Base-by-base conservation (phyloP, 1,284 basidiomycete species). In the Moesziomyces globuligerus region DNA sequence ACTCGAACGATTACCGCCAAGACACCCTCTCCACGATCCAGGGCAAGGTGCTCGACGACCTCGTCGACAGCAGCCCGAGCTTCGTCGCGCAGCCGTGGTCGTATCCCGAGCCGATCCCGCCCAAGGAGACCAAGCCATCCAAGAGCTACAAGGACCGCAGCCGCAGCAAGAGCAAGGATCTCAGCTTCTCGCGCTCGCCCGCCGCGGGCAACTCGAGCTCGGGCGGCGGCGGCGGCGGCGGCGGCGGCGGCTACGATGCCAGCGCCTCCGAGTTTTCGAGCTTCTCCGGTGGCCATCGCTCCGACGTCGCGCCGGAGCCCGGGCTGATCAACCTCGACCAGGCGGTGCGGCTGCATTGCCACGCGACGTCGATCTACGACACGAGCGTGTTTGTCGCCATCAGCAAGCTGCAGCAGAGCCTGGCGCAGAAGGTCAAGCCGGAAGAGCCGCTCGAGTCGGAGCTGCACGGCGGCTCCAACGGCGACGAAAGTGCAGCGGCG, bases 1-100 rank as follows among this genome's bases (percentile, higher is more conserved):
- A 95, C 58, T 90, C 91, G 54, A 93, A 94, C 73, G 95, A 97
- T 75, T 94, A 96, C 81, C 90, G 93, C 75, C 89, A 91, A 62
- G 79, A 80, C 34, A 80, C 76, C 4, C 72, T 78, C 10, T 59
- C 68, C 21, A 77, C 79, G 21, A 77, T 81, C 48, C 69, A 77
- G 34, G 72, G 74, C 61, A 72, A 79, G 40, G 75, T 81, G 18
- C 55, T 68, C 25, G 78, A 81, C 37, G 77, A 80, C 21, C 75
- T 81, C 18, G 62, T 75, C 11, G 78, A 81, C 46, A 67, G 54
- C 47, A 67, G 62, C 23, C 58, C 69, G 7, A 72, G 69, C 59
- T 72, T 72, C 23, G 39, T 67, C 28, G 69, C 69, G 20, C 69
- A 72, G 23, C 48, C 69, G 11, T 72, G 62, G 62, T 72, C 69